Conservation (phyloP, 2,329 filamentous ascomycete genomes). For the Fusarium chaquense region DNA sequence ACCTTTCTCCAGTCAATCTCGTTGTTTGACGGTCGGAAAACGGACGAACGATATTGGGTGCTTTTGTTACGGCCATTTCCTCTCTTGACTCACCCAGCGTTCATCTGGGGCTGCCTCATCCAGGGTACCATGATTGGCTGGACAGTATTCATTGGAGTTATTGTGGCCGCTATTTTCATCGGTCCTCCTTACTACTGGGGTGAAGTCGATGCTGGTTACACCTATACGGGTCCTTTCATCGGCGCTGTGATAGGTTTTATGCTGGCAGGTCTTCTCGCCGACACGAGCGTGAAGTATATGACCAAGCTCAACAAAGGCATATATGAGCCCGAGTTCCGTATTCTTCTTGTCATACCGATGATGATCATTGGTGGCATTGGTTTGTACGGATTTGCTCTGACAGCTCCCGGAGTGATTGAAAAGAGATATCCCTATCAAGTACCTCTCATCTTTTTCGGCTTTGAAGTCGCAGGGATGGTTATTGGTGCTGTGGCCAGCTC, state of each 20-base stretch:
- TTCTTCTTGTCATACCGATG: slow-evolving; percentile 85
- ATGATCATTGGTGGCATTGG: slow-evolving; percentile 81
- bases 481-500: slow-evolving; percentile 88
- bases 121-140: slow-evolving; percentile 94
- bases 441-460: slow-evolving; percentile 83
- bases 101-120: slow-evolving; percentile 82
- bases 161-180: slow-evolving; percentile 85
- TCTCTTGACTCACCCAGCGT: slow-evolving; percentile 84
- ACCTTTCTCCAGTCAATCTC: slow-evolving; percentile 71
- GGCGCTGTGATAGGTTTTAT: slow-evolving; percentile 83
- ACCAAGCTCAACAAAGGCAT: slow-evolving; percentile 81
- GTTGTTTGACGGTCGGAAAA: slow-evolving; percentile 85
- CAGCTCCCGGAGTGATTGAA: slow-evolving; percentile 68
- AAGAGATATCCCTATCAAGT: slow-evolving; percentile 76
- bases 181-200: slow-evolving; percentile 84
- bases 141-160: slow-evolving; percentile 92
- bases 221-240: slow-evolving; percentile 87
- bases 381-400: slow-evolving; percentile 86
- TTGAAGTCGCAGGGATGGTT: slow-evolving; percentile 91
- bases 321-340: slow-evolving; percentile 92
- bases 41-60: slow-evolving; percentile 77
- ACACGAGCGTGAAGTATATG: slow-evolving; percentile 77
- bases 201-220: slow-evolving; percentile 84
- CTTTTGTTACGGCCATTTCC: slow-evolving; percentile 80
- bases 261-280: slow-evolving; percentile 79